phyloP scores from a whole-genome alignment of 129 eudicot species.

The Pseudognaphalium luteoalbum region DNA sequence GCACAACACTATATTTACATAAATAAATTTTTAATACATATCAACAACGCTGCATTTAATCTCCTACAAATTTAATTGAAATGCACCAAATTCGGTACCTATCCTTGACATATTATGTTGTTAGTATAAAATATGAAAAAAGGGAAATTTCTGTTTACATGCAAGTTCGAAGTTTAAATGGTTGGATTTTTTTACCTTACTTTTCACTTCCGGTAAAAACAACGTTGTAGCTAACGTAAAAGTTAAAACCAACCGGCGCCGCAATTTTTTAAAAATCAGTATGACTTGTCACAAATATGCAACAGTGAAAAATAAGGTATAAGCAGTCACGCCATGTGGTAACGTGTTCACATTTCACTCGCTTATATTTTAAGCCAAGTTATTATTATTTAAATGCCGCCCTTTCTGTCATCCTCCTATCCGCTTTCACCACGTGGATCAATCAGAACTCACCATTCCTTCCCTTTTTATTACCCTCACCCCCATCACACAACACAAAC shows the following conservation, averaged over 20 bases:
- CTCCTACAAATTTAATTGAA: too few relatives aligned
- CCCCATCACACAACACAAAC: neutral
- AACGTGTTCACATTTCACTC: slow-evolving; percentile 53
- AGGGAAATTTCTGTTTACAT: too few relatives aligned
- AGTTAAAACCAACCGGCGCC: slow-evolving; percentile 34
- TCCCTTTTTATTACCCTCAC: neutral
- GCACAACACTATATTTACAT: too few relatives aligned
- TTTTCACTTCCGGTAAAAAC: neutral
- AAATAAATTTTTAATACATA: too few relatives aligned
- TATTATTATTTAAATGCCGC: slow-evolving; percentile 31
- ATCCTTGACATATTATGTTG: too few relatives aligned
- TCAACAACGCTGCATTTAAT: too few relatives aligned
- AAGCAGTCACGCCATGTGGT: slow-evolving; percentile 41
- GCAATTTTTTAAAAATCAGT: slow-evolving; percentile 17
- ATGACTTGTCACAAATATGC: neutral
- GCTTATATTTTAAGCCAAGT: slow-evolving; percentile 38
- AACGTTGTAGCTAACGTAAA: neutral
- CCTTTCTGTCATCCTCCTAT: slow-evolving; percentile 33
- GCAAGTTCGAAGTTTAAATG: too few relatives aligned
- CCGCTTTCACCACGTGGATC: slow-evolving; percentile 47
- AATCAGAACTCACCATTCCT: slow-evolving; percentile 24
- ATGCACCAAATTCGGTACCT: too few relatives aligned
- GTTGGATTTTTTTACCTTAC: neutral
- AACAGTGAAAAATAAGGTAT: slow-evolving; percentile 8
- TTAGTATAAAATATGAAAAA: too few relatives aligned